These are phyloP conservation scores for Salix arbutifolia DNA, from an alignment of 345 rosid genomes.

Conservation along the genomic window DNA sequence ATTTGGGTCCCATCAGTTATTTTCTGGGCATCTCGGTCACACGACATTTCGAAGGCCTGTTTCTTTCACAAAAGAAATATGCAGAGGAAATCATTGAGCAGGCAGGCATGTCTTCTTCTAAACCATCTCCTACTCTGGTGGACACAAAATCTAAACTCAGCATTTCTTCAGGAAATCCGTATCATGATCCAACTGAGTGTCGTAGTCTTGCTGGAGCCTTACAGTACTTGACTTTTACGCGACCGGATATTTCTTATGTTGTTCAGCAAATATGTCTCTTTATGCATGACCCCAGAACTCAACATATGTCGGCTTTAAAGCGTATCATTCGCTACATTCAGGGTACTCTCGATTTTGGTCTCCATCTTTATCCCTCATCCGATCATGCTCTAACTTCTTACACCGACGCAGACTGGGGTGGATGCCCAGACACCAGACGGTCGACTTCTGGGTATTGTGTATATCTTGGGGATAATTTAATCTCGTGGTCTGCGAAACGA, in stretches of 20 bases:
- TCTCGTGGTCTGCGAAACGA: too few species aligned
- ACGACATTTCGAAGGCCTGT: not conserved
- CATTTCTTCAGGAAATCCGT: not conserved
- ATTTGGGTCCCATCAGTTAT: slow-evolving; percentile 5
- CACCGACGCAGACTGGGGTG: too few species aligned
- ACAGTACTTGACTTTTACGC: not conserved
- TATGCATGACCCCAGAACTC: not conserved
- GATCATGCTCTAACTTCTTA: too few species aligned
- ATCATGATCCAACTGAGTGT: not conserved
- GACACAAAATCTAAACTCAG: not conserved
- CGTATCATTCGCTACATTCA: not conserved
- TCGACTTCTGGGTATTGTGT: too few species aligned
- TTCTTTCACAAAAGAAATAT: not conserved
- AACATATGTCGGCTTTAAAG: slow-evolving; percentile 2
- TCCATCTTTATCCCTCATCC: too few species aligned
- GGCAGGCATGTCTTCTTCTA: not conserved
- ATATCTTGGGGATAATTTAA: too few species aligned
- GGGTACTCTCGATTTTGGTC: too few species aligned
- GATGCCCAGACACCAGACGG: too few species aligned
- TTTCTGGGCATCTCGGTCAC: slow-evolving; percentile 1
- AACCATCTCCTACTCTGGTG: not conserved
- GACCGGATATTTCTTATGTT: not conserved
- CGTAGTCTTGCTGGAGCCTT: not conserved
- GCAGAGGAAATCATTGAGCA: not conserved
- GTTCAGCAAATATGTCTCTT: not conserved